phyloP scores from a whole-genome alignment of 1,284 basidiomycete species.

The Puccinia sorghi region DNA sequence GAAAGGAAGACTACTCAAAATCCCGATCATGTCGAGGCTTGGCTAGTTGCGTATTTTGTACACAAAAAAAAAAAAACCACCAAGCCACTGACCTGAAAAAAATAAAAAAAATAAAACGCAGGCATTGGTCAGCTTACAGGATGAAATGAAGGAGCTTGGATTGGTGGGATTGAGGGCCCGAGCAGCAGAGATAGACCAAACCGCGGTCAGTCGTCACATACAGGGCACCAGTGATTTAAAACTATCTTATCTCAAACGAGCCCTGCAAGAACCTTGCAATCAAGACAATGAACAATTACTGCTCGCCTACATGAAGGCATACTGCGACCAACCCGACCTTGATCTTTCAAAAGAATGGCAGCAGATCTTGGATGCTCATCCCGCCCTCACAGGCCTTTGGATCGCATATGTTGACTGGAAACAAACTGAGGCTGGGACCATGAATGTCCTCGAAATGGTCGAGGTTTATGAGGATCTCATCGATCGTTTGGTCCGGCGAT shows the following conservation, averaged over 20 bases:
- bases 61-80: not conserved
- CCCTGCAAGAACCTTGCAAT: constrained; percentile 25
- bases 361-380: constrained; percentile 44
- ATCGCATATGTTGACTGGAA: constrained; percentile 49
- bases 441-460: constrained; percentile 43
- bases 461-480: constrained; percentile 49
- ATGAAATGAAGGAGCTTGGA: constrained; percentile 49
- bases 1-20: constrained; percentile 8
- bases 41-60: constrained; percentile 43
- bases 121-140: constrained; percentile 42
- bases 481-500: constrained; percentile 34
- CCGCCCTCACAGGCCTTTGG: constrained; percentile 29
- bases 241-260: constrained; percentile 36
- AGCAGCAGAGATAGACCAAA: constrained; percentile 11
- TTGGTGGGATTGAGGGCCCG: constrained; percentile 39
- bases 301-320: constrained; percentile 43
- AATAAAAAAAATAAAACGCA: not conserved
- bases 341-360: constrained; percentile 39
- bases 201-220: constrained; percentile 22
- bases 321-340: constrained; percentile 41
- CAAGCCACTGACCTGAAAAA: not conserved
- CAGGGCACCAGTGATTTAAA: constrained; percentile 46
- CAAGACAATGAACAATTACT: constrained; percentile 30
- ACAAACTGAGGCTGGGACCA: constrained; percentile 43
- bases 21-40: constrained; percentile 28